Evolutionary conservation across 768 basidiomycete genomes (phyloP).

Genomic region (Albatrellus ellisii): DNA sequence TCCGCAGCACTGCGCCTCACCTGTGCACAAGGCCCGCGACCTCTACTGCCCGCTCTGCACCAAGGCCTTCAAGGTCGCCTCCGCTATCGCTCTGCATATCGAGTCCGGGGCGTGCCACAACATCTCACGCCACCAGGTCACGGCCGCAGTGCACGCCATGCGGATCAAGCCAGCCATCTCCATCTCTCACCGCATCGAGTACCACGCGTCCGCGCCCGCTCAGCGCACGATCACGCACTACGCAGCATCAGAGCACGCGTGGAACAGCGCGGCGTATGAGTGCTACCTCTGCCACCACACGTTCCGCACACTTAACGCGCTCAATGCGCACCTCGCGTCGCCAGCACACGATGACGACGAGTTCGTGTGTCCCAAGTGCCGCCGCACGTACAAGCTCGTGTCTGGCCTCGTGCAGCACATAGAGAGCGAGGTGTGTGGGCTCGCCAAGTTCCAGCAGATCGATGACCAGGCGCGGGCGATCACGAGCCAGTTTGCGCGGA

Average conservation of each 20-base stretch:
- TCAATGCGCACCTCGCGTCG: constrained; percentile 54
- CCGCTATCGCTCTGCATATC: constrained; percentile 26
- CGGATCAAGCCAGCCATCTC: constrained; percentile 25
- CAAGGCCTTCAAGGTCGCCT: constrained; percentile 22
- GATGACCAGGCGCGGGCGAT: constrained; percentile 18
- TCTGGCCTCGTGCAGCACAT: constrained; percentile 32
- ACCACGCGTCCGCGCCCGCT: not conserved
- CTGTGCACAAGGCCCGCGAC: constrained; percentile 16
- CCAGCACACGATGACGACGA: constrained; percentile 22
- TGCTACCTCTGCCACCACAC: constrained; percentile 45
- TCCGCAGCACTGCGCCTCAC: not conserved
- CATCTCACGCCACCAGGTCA: constrained; percentile 26
- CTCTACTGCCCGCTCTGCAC: constrained; percentile 23
- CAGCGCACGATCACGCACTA: not conserved
- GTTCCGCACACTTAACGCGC: constrained; percentile 27
- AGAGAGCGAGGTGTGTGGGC: constrained; percentile 27
- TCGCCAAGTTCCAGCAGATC: constrained; percentile 21
- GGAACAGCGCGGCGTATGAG: constrained; percentile 36
- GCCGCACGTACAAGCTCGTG: constrained; percentile 22
- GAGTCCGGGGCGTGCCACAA: constrained; percentile 25
- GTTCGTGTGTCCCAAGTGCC: constrained; percentile 31
- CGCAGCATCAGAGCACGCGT: constrained; percentile 24
- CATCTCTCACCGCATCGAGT: constrained; percentile 19
- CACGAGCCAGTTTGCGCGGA: constrained; percentile 18
- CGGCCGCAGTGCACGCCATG: constrained; percentile 20